These are phyloP conservation scores for Metarhizium brunneum DNA, from an alignment of 2,329 filamentous ascomycete genomes.

Conservation along the genomic window DNA sequence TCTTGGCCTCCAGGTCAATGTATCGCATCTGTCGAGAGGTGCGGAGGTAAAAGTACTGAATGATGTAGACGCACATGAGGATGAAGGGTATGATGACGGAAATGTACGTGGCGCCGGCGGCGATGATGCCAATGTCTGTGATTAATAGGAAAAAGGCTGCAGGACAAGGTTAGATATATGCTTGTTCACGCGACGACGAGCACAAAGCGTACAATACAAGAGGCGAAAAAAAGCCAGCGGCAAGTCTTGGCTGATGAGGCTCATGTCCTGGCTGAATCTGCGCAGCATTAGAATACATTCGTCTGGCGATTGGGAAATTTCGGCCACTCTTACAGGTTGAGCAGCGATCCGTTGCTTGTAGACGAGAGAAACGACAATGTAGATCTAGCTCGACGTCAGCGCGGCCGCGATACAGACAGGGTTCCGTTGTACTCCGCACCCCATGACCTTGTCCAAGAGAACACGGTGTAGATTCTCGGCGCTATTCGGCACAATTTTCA, in stretches of 20 bases:
- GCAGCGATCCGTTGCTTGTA: not conserved
- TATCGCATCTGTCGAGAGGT: slow-evolving; percentile 21
- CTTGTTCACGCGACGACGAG: not conserved
- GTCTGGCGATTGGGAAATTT: not conserved
- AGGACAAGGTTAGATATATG: not conserved
- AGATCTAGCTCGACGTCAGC: not conserved
- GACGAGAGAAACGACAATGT: not conserved
- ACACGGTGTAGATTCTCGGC: not conserved
- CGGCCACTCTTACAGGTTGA: not conserved
- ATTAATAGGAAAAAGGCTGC: not conserved
- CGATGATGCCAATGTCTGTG: slow-evolving; percentile 24
- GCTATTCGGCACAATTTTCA: not conserved
- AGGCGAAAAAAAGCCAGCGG: slow-evolving; percentile 2
- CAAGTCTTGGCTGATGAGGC: slow-evolving; percentile 5
- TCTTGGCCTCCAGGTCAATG: slow-evolving; percentile 18
- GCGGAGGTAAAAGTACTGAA: slow-evolving; percentile 18
- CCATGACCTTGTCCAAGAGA: not conserved
- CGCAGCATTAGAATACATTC: not conserved
- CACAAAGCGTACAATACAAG: not conserved
- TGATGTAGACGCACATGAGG: slow-evolving; percentile 14
- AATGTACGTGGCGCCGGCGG: slow-evolving; percentile 28
- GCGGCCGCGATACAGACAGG: not conserved
- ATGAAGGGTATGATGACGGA: slow-evolving; percentile 38
- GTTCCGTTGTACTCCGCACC: not conserved
- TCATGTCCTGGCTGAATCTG: slow-evolving; percentile 10